A percentile compares a stretch with the other conserved stretches of the same genome.
These are phyloP conservation scores for Clonostachys solani DNA, from an alignment of 2,329 filamentous ascomycete species.

Conservation along the genomic window DNA sequence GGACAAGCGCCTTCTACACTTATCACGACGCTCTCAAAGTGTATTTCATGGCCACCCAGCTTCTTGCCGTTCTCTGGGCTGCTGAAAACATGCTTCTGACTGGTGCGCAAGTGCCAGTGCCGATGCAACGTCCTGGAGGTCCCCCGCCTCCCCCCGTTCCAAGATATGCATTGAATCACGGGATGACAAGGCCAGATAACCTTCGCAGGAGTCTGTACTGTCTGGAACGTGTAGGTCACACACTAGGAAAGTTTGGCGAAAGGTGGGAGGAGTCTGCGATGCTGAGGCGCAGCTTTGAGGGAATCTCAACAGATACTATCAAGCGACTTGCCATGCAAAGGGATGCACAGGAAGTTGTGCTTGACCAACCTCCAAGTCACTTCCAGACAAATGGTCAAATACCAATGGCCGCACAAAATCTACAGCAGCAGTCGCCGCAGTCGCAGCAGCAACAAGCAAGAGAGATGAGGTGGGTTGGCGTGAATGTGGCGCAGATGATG, in stretches of 20 bases:
- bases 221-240: slow-evolving; percentile 48
- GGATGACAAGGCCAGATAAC: slow-evolving; percentile 38
- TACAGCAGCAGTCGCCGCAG: slow-evolving; percentile 12
- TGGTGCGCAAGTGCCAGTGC: slow-evolving; percentile 31
- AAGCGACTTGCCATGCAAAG: slow-evolving; percentile 34
- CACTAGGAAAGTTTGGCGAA: slow-evolving; percentile 51
- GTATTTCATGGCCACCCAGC: slow-evolving; percentile 68
- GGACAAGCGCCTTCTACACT: slow-evolving; percentile 67
- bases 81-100: slow-evolving; percentile 53
- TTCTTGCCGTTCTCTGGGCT: slow-evolving; percentile 56
- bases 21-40: slow-evolving; percentile 85
- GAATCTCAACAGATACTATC: slow-evolving; percentile 37
- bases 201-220: slow-evolving; percentile 51
- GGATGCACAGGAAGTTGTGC: slow-evolving; percentile 19
- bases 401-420: slow-evolving; percentile 17
- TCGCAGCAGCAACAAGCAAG: slow-evolving; percentile 21
- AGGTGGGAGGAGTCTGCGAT: slow-evolving; percentile 54
- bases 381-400: slow-evolving; percentile 12
- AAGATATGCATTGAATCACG: slow-evolving; percentile 26
- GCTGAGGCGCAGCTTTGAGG: slow-evolving; percentile 49
- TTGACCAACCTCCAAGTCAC: slow-evolving; percentile 17
- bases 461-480: slow-evolving; percentile 35
- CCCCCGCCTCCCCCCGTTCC: slow-evolving; percentile 50
- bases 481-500: slow-evolving; percentile 39
- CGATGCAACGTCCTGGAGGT: slow-evolving; percentile 39